Percentiles rank a stretch among this genome's conserved stretches.
phyloP scores from a whole-genome alignment of 768 basidiomycete species.

The Amanita pseudoporphyria region DNA sequence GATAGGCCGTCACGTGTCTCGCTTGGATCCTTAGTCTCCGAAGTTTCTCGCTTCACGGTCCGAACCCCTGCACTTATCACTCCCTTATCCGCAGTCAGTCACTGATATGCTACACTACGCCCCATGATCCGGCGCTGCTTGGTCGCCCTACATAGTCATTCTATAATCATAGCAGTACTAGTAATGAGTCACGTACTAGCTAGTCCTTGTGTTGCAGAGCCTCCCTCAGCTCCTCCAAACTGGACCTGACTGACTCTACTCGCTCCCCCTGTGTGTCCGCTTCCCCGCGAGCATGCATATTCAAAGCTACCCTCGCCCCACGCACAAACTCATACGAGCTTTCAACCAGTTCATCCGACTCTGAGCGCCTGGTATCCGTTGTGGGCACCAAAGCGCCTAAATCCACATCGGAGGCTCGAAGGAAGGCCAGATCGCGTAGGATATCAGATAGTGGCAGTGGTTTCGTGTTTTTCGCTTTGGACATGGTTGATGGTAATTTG shows the following conservation, averaged over 20 bases:
- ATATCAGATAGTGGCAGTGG: conserved; percentile 50
- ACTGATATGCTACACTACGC: no score
- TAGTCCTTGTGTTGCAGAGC: background rate
- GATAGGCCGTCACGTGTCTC: conserved; percentile 18
- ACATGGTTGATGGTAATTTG: conserved; percentile 1
- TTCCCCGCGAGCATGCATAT: conserved; percentile 39
- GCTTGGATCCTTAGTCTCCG: conserved; percentile 3
- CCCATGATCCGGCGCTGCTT: no score
- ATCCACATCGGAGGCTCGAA: conserved; percentile 47
- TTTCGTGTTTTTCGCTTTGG: conserved; percentile 27
- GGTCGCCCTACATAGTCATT: no score
- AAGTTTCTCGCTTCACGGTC: no score
- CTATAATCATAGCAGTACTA: background rate
- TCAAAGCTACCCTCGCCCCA: conserved; percentile 49
- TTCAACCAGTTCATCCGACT: conserved; percentile 31
- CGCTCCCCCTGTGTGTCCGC: conserved; percentile 41
- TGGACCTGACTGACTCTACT: conserved; percentile 45
- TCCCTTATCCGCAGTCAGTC: no score
- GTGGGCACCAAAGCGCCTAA: conserved; percentile 19
- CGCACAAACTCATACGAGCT: conserved; percentile 51
- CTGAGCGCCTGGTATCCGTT: conserved; percentile 5
- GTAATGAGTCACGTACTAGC: background rate
- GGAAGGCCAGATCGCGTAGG: conserved; percentile 62
- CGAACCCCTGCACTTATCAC: no score
- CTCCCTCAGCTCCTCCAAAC: conserved; percentile 42